Conservation (phyloP, 1,284 basidiomycete species). For the Chiua sp. region DNA sequence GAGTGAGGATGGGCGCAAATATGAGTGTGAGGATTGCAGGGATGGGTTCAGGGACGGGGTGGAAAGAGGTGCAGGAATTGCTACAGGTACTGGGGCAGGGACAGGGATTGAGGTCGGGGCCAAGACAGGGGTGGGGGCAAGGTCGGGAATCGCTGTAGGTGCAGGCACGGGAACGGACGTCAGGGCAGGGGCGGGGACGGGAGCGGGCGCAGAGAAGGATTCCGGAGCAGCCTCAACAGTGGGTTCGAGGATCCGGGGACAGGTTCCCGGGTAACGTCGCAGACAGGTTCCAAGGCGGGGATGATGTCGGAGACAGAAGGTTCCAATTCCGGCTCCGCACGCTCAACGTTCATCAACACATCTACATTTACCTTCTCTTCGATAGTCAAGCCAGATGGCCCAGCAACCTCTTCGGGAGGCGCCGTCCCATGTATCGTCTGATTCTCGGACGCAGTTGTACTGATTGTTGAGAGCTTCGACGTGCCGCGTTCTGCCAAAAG, state of each 20-base stretch:
- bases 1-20: too few relatives aligned
- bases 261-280: neutral
- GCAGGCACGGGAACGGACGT: neutral
- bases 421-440: constrained; percentile 39
- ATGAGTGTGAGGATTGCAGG: neutral
- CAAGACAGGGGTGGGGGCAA: too few relatives aligned
- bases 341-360: constrained; percentile 20
- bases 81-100: too few relatives aligned
- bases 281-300: constrained; percentile 5
- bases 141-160: neutral
- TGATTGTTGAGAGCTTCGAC: constrained; percentile 56
- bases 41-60: neutral
- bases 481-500: constrained; percentile 44
- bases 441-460: constrained; percentile 55
- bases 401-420: constrained; percentile 26
- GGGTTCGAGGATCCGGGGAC: neutral
- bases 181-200: neutral
- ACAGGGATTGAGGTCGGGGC: too few relatives aligned
- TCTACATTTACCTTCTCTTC: constrained; percentile 27
- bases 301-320: neutral
- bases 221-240: too few relatives aligned
- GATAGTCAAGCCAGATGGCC: constrained; percentile 27
- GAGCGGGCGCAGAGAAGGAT: too few relatives aligned
- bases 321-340: constrained; percentile 18
- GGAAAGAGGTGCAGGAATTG: neutral